Percentiles rank a stretch among this genome's conserved stretches.
These are phyloP conservation scores for Daedaleopsis nitida DNA, from an alignment of 768 basidiomycete species.

Conservation along the genomic window DNA sequence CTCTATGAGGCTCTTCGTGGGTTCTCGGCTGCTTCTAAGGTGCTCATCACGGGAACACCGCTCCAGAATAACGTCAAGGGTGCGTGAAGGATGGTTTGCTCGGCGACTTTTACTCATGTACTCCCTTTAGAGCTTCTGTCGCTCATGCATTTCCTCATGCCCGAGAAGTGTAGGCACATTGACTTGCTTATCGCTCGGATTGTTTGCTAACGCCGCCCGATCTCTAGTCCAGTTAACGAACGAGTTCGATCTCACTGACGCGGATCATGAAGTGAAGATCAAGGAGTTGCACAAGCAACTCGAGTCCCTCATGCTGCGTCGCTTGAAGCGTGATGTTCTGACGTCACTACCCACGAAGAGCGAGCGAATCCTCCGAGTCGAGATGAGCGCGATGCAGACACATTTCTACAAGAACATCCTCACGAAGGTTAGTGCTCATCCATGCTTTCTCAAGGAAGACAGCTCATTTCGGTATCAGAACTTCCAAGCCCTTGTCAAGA, in stretches of 20 bases:
- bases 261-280: conserved; percentile 92
- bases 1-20: conserved; percentile 91
- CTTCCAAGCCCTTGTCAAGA: conserved; percentile 89
- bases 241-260: conserved; percentile 94
- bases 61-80: conserved; percentile 99
- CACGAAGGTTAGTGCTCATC: conserved; percentile 62
- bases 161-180: conserved; percentile 80
- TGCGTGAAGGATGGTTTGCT: conserved; percentile 37
- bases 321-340: conserved; percentile 94
- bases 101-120: conserved; percentile 9
- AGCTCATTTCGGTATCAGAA: conserved; percentile 56
- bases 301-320: conserved; percentile 90
- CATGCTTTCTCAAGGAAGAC: neutral
- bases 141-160: conserved; percentile 99
- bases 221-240: conserved; percentile 81
- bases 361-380: conserved; percentile 95
- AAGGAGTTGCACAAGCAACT: conserved; percentile 93
- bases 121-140: conserved; percentile 78
- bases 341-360: conserved; percentile 97
- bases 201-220: conserved; percentile 5
- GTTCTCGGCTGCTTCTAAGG: conserved; percentile 88
- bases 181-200: neutral
- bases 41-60: conserved; percentile 97
- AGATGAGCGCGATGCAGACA: conserved; percentile 95
- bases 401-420: conserved; percentile 99